These are phyloP conservation scores for Stachybotrys echinatus DNA, from an alignment of 2,329 filamentous ascomycete genomes.

Conservation along the genomic window DNA sequence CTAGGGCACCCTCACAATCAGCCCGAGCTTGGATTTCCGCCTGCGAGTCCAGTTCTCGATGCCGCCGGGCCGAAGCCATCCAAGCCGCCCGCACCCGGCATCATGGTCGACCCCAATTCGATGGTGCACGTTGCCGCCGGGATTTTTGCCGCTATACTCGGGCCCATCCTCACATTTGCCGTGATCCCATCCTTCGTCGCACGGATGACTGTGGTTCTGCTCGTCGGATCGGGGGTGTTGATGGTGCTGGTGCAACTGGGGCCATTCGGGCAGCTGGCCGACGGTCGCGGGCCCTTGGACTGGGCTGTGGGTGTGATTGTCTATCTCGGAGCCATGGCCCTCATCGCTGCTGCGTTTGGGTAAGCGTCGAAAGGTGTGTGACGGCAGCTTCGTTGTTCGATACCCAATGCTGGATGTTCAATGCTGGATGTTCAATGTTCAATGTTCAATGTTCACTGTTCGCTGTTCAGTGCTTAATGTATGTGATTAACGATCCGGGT, in stretches of 20 bases:
- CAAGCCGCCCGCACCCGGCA: not conserved
- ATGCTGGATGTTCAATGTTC: no score
- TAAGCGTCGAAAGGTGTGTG: not conserved
- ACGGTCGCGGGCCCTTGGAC: slow-evolving; percentile 12
- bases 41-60: not conserved
- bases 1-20: slow-evolving; percentile 14
- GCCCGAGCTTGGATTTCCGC: slow-evolving; percentile 5
- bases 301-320: slow-evolving; percentile 20
- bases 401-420: no score
- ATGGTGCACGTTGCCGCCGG: slow-evolving; percentile 9
- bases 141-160: slow-evolving; percentile 33
- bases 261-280: slow-evolving; percentile 8
- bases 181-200: slow-evolving; percentile 51
- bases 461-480: no score
- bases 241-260: slow-evolving; percentile 21
- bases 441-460: no score
- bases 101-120: not conserved
- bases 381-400: not conserved
- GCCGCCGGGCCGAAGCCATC: not conserved
- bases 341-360: slow-evolving; percentile 14
- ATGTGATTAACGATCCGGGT: no score
- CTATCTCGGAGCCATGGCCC: slow-evolving; percentile 31
- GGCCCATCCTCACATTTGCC: slow-evolving; percentile 54
- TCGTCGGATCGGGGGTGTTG: slow-evolving; percentile 43
- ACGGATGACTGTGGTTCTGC: slow-evolving; percentile 50